Evolutionary conservation across 805 yeast species (phyloP), one percentile per base, ranked within the genome.

Genomic region (Nakazawaea anatomiae): DNA sequence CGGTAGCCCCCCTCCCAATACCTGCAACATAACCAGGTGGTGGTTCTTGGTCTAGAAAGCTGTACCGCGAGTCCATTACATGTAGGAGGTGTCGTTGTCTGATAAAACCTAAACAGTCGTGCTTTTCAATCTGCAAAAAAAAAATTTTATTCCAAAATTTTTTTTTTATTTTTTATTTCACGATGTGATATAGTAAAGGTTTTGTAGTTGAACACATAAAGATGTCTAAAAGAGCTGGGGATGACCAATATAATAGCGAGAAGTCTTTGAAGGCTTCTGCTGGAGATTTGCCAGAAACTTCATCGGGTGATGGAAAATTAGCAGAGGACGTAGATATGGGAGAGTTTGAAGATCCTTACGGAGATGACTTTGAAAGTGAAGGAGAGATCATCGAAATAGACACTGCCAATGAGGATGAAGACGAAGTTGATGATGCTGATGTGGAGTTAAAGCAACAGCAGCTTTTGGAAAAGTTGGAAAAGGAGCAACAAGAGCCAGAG

Each of bases 11-110:
- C 62, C 99, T 74, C 0, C 97, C 98, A 6, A 90, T 68, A 29
- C 99, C 99, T 3, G 98, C 86, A 40, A 90, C 78, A 62, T 92
- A 92, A 5, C 95, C 96, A 1, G 85, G 79, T 0, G 99, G 99
- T 1, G 98, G 85, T 54, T 82, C 82, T 69, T 87, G 89, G 60
- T 86, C 89, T 45, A 92, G 71, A 66, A 94, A 94, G 32, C 46
- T 42, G 36, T 46, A 46, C 27, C 41, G 45, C 6, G 42, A 29
- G 28, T 50, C 53, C 50, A 50, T 45, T 8, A 9, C 35, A 32
- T 32, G 11, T 9, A 11, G 8, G 11, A 8, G 8, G 35, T 32
- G 35, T 3, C 35, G 11, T 32, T 11, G 11, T 9, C 11, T 32
- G 35, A 32, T 32, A 32, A 32, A 32, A 11, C 8, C n/a, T 25